Base-by-base conservation (phyloP, 2,329 filamentous ascomycete species). In the Hymenoscyphus fraxineus region DNA sequence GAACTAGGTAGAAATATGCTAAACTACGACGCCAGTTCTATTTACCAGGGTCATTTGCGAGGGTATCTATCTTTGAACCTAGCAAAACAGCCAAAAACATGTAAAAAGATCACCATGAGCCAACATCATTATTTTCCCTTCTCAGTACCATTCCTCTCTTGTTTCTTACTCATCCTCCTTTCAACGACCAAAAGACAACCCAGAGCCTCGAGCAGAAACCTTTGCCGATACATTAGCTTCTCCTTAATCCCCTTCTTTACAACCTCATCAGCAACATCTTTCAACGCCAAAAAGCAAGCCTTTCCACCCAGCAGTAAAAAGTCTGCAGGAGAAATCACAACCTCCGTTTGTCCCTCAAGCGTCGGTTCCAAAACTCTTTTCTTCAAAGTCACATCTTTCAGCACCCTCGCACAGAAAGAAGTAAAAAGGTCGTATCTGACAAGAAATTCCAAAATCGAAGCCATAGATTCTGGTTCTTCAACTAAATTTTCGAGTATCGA, bases 361-460 rank as follows among this genome's bases (percentile, higher is more conserved):
- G 10, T 13, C 12, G 19, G 22, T 54, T 19, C 47, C 2, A 54
- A 54, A 27, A 54, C 47, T 13, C n/a, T 54, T 54, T 54, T 54
- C 47, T 9, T 51, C 10, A 61, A 22, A 10, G 39, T 38, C 22
- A n/a, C 22, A 39, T 67, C 58, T 38, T 51, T 35, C 10, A 67
- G 27, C 54, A 67, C 58, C 6, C 61, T 58, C 31, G 39, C 16
- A 58, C 69, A 75, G 65, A 74, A 72, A 59, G 70, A 66, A 40
- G 70, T 69, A 44, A 73, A 73, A 39, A 74, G 63, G 41, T 69
- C 68, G 54, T 70, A 67, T 22, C 65, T 63, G 1, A 63, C 57
- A 15, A 74, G 65, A 12, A 72, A 70, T 19, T 70, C 67, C 13
- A 73, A 41, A 4, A 69, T 62, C 10, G 65, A 67, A 27, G 64